phyloP scores from a whole-genome alignment of 2,329 filamentous ascomycete species.

The Hypocrella siamensis region DNA sequence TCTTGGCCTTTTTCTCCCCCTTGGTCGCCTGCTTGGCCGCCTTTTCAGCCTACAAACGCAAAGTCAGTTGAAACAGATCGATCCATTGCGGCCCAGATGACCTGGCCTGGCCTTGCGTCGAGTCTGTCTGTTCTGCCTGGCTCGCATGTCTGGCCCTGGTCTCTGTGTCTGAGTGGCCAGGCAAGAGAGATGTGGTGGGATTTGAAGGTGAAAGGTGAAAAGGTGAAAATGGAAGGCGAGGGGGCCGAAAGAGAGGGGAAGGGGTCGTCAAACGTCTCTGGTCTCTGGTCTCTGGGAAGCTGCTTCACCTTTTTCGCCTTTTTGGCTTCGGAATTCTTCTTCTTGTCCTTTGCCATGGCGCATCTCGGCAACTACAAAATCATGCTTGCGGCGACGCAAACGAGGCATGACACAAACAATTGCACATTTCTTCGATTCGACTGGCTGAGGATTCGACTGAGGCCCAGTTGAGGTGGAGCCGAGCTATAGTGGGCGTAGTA shows the following conservation, averaged over 20 bases:
- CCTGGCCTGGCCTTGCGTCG: no score
- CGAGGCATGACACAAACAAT: no score
- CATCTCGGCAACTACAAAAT: neutral
- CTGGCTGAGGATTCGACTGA: no score
- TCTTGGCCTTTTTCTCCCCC: slow-evolving; percentile 70
- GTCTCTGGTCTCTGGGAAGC: no score
- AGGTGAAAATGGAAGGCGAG: neutral
- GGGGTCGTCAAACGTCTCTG: neutral
- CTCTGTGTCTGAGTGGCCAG: neutral
- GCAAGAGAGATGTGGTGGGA: neutral
- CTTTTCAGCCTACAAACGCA: slow-evolving; percentile 35
- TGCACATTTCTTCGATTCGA: no score
- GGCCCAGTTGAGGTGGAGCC: no score
- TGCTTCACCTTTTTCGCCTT: slow-evolving; percentile 30
- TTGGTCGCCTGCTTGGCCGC: slow-evolving; percentile 76
- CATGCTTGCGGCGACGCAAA: no score
- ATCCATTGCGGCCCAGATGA: no score
- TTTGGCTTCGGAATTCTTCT: slow-evolving; percentile 30
- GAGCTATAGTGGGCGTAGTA: no score
- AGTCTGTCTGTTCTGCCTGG: no score
- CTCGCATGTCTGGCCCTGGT: no score
- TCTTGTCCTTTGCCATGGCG: slow-evolving; percentile 37
- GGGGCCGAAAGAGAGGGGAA: neutral
- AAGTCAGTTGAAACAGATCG: neutral
- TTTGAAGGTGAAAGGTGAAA: slow-evolving; percentile 3